phyloP scores from a whole-genome alignment of 2,329 filamentous ascomycete species.

The Zalaria obscura region DNA sequence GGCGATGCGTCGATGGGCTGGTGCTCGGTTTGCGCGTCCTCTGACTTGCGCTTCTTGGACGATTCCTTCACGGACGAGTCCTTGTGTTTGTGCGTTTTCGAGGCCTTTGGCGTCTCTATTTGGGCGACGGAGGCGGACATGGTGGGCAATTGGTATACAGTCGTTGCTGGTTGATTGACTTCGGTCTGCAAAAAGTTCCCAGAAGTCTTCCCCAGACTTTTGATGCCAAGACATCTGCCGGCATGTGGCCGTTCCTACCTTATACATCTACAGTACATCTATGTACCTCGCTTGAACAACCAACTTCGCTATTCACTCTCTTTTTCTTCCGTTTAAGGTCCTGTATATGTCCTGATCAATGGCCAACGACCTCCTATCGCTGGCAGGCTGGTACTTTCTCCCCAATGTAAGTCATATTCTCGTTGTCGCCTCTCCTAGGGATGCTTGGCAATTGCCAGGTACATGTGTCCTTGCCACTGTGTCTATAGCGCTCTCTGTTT shows the following conservation, averaged over 20 bases:
- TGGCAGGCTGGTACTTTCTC: slow-evolving; percentile 47
- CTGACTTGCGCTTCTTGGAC: slow-evolving; percentile 13
- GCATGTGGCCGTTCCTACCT: too few relatives aligned
- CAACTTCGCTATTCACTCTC: too few relatives aligned
- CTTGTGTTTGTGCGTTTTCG: slow-evolving; percentile 25
- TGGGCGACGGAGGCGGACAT: slow-evolving; percentile 9
- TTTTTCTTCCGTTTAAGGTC: too few relatives aligned
- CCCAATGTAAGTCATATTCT: slow-evolving; percentile 35
- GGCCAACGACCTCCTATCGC: slow-evolving; percentile 36
- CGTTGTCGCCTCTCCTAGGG: too few relatives aligned
- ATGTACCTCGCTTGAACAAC: too few relatives aligned
- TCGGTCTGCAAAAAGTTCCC: neutral
- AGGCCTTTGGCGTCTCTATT: slow-evolving; percentile 7
- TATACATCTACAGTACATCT: too few relatives aligned
- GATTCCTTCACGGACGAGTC: slow-evolving; percentile 15
- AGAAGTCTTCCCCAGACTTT: neutral
- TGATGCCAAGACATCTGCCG: too few relatives aligned
- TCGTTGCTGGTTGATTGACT: neutral
- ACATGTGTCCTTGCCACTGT: too few relatives aligned
- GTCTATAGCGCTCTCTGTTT: too few relatives aligned
- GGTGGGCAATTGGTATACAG: neutral
- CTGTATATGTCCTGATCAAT: slow-evolving; percentile 4
- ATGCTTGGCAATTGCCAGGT: too few relatives aligned
- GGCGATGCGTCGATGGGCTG: slow-evolving; percentile 1
- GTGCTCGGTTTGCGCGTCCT: slow-evolving; percentile 3